phyloP scores from a whole-genome alignment of 2,329 filamentous ascomycete species.

The Fusarium lyarnte region DNA sequence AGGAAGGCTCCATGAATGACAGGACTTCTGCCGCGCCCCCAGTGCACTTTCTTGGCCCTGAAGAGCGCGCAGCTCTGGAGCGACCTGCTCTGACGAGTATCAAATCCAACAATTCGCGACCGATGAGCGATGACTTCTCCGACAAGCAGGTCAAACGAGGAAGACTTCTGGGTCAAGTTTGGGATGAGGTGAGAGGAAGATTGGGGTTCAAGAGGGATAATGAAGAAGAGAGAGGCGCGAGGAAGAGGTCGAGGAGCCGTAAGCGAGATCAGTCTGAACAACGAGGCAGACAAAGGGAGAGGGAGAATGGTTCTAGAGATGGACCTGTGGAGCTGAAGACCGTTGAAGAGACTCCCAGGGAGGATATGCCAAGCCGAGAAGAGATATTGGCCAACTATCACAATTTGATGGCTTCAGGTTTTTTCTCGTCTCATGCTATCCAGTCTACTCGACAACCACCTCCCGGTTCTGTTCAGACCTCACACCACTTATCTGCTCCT shows the following conservation, averaged over 20 bases:
- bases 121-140: slow-evolving; percentile 46
- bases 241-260: slow-evolving; percentile 38
- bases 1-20: slow-evolving; percentile 90
- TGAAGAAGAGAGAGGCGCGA: slow-evolving; percentile 37
- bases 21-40: slow-evolving; percentile 77
- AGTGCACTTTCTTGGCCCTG: slow-evolving; percentile 67
- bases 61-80: slow-evolving; percentile 47
- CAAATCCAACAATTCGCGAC: slow-evolving; percentile 27
- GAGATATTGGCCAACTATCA: slow-evolving; percentile 67
- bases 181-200: slow-evolving; percentile 51
- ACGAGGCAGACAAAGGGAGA: slow-evolving; percentile 26
- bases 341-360: slow-evolving; percentile 11
- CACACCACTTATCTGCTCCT: slow-evolving; percentile 10
- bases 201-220: slow-evolving; percentile 44
- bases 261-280: slow-evolving; percentile 31
- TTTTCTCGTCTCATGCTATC: slow-evolving; percentile 68
- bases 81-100: slow-evolving; percentile 29
- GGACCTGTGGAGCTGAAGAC: slow-evolving; percentile 10
- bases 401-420: slow-evolving; percentile 64
- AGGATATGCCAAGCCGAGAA: slow-evolving; percentile 52
- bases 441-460: slow-evolving; percentile 62
- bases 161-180: slow-evolving; percentile 50
- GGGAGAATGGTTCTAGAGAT: slow-evolving; percentile 26
- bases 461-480: slow-evolving; percentile 23
- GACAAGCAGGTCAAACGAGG: slow-evolving; percentile 46